Conservation (phyloP, 306 rosid species). For the Albizia julibrissin region DNA sequence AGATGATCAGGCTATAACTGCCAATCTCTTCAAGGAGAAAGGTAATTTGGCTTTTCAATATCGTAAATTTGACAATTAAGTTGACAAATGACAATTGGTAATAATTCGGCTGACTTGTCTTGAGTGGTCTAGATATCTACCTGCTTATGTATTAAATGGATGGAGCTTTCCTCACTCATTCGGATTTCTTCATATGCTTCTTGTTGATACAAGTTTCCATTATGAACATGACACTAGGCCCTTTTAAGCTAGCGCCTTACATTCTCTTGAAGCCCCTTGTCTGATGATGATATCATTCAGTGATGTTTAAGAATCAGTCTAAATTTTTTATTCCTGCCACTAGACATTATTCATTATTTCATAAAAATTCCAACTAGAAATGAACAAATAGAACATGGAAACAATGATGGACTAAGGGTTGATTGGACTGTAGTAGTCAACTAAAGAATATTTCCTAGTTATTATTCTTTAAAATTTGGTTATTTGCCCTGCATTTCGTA, state of each 20-base stretch:
- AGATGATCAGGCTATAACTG: slow-evolving; percentile 57
- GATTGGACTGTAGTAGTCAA: too few relatives aligned
- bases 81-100: slow-evolving; percentile 3
- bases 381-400: too few relatives aligned
- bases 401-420: too few relatives aligned
- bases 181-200: slow-evolving; percentile 17
- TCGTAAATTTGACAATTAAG: slow-evolving; percentile 21
- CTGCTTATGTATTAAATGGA: not conserved
- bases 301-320: slow-evolving; percentile 3
- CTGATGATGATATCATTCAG: not conserved
- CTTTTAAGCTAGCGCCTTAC: not conserved
- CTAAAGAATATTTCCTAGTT: too few relatives aligned
- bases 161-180: not conserved
- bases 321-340: not conserved
- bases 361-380: too few relatives aligned
- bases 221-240: not conserved
- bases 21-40: slow-evolving; percentile 63
- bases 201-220: slow-evolving; percentile 25
- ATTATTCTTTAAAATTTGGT: too few relatives aligned
- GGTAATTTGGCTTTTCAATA: slow-evolving; percentile 45
- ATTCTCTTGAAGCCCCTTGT: slow-evolving; percentile 1
- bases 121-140: slow-evolving; percentile 22
- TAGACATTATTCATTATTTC: too few relatives aligned
- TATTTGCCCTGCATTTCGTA: too few relatives aligned
- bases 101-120: slow-evolving; percentile 19